Conservation (phyloP, 768 basidiomycete genomes). For the Xanthoconium stramineum region DNA sequence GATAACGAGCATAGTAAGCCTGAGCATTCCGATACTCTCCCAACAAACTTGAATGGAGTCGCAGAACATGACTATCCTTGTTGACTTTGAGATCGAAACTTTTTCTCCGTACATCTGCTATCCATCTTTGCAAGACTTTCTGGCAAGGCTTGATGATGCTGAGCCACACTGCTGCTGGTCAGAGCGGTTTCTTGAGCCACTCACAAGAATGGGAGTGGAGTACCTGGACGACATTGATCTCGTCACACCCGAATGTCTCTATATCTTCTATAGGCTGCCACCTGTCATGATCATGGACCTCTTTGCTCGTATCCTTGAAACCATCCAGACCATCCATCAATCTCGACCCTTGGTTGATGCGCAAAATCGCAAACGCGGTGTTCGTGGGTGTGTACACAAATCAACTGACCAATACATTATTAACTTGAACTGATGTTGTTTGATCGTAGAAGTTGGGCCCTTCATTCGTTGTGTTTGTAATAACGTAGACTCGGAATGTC, state of each 20-base stretch:
- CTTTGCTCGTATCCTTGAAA: not conserved
- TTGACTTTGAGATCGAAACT: too few relatives aligned
- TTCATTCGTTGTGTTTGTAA: too few relatives aligned
- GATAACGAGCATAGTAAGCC: too few relatives aligned
- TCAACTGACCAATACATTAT: too few relatives aligned
- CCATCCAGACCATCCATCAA: not conserved
- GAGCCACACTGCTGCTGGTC: not conserved
- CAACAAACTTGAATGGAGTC: too few relatives aligned
- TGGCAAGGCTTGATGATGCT: not conserved
- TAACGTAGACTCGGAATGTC: too few relatives aligned
- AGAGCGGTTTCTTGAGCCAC: not conserved
- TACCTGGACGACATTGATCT: not conserved
- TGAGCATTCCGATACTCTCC: too few relatives aligned
- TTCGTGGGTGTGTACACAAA: too few relatives aligned
- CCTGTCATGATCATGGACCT: not conserved
- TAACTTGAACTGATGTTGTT: too few relatives aligned
- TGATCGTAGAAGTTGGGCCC: too few relatives aligned
- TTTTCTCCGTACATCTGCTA: not conserved
- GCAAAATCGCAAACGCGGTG: too few relatives aligned
- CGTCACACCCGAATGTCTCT: not conserved
- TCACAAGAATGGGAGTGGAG: not conserved
- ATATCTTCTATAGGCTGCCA: not conserved
- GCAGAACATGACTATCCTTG: too few relatives aligned
- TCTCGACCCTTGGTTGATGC: not conserved
- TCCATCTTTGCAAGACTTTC: not conserved